A percentile compares a stretch with the other conserved stretches of the same genome.
These are phyloP conservation scores for Lasiosphaeria hispida DNA, from an alignment of 495 filamentous ascomycete genomes.

Conservation along the genomic window DNA sequence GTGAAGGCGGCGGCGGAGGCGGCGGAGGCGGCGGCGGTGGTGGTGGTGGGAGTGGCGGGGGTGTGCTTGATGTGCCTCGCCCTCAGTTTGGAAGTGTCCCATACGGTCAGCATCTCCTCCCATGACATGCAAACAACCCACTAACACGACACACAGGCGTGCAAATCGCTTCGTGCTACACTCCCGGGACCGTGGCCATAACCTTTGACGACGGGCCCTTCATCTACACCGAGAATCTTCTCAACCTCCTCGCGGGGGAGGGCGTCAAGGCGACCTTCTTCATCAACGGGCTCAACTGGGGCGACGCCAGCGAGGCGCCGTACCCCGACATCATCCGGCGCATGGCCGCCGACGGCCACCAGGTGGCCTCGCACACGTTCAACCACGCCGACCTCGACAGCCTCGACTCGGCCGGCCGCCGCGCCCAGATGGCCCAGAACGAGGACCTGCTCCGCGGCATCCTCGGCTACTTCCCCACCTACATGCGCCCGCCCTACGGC, in stretches of 20 bases:
- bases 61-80: constrained; percentile 12
- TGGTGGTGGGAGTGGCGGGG: constrained; percentile 12
- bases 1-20: background rate
- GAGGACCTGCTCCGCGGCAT: constrained; percentile 66
- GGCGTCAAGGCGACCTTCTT: constrained; percentile 64
- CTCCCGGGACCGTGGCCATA: constrained; percentile 58
- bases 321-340: constrained; percentile 37
- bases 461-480: constrained; percentile 64
- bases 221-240: constrained; percentile 55
- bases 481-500: constrained; percentile 73
- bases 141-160: background rate
- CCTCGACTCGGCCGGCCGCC: constrained; percentile 45
- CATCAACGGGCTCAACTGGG: constrained; percentile 62
- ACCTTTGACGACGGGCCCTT: constrained; percentile 71
- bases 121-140: background rate
- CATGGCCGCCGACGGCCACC: constrained; percentile 62
- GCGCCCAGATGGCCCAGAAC: constrained; percentile 59
- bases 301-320: constrained; percentile 38
- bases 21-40: constrained; percentile 9
- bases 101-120: constrained; percentile 7
- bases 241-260: constrained; percentile 57
- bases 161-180: constrained; percentile 55
- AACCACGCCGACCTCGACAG: constrained; percentile 61
- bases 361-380: constrained; percentile 71
- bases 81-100: constrained; percentile 17